A percentile compares a stretch with the other conserved stretches of the same genome.
These are phyloP conservation scores for Sordaria brevicollis DNA, from an alignment of 495 filamentous ascomycete genomes.

Conservation along the genomic window DNA sequence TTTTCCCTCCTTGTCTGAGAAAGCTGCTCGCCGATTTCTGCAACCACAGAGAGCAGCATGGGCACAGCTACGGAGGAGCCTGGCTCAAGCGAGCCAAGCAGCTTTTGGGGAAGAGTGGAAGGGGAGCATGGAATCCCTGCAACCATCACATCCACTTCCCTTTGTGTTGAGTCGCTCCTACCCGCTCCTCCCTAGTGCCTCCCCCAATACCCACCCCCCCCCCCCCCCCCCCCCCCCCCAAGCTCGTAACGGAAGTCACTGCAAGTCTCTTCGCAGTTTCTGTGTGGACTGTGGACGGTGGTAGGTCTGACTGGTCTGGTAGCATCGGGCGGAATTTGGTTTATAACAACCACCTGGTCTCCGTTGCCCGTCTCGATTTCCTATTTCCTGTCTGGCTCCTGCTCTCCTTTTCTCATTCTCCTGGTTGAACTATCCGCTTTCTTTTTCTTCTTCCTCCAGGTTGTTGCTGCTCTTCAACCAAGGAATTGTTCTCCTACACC, in stretches of 20 bases:
- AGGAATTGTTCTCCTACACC: neutral
- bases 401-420: neutral
- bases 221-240: neutral
- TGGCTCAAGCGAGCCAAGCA: neutral
- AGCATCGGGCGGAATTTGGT: neutral
- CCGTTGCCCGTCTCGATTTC: neutral
- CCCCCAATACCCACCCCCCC: neutral
- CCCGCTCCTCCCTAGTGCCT: neutral
- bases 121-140: neutral
- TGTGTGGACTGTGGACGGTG: neutral
- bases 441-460: neutral
- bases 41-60: neutral
- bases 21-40: neutral
- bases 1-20: neutral
- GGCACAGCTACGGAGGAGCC: neutral
- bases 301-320: too few species aligned
- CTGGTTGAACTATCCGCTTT: neutral
- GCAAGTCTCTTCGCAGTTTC: neutral
- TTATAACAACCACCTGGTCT: neutral
- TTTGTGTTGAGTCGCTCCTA: neutral
- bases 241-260: neutral
- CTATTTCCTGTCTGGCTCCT: neutral
- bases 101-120: neutral
- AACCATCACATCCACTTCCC: neutral
- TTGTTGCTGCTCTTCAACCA: neutral